A percentile compares a stretch with the other conserved stretches of the same genome.
Conservation (phyloP, 1,284 basidiomycete species). For the Vanrija sp. region DNA sequence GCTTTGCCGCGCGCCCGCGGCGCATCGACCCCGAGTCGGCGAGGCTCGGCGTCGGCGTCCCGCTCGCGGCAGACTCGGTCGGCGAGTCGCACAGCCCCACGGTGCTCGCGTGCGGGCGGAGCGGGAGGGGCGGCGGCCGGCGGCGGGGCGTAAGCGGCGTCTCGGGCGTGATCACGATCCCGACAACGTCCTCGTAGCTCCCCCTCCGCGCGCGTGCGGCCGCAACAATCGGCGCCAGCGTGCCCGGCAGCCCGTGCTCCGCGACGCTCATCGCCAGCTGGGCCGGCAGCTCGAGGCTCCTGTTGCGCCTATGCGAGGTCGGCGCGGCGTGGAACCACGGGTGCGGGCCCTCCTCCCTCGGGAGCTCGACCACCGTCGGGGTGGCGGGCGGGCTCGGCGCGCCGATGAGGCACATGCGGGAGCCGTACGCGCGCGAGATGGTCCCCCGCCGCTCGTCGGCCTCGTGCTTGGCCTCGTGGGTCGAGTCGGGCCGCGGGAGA, state of each 20-base stretch:
- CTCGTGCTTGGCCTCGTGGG: background rate
- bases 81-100: background rate
- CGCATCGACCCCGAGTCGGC: background rate
- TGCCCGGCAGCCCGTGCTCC: background rate
- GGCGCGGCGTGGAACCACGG: background rate
- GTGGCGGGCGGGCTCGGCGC: too few species aligned
- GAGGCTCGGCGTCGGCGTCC: background rate
- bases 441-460: background rate
- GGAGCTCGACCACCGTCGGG: too few species aligned
- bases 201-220: background rate
- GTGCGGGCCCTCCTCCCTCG: background rate
- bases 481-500: too few species aligned
- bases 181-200: background rate
- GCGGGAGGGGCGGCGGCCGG: background rate
- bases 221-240: background rate
- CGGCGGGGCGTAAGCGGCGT: background rate
- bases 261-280: background rate
- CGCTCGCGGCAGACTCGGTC: background rate
- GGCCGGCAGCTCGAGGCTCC: background rate
- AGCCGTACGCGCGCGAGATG: background rate
- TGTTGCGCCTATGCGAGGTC: background rate
- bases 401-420: too few species aligned
- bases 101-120: background rate
- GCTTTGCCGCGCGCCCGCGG: background rate
- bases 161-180: background rate